phyloP scores from a whole-genome alignment of 805 yeast species.

The Clavispora phyllophila region DNA sequence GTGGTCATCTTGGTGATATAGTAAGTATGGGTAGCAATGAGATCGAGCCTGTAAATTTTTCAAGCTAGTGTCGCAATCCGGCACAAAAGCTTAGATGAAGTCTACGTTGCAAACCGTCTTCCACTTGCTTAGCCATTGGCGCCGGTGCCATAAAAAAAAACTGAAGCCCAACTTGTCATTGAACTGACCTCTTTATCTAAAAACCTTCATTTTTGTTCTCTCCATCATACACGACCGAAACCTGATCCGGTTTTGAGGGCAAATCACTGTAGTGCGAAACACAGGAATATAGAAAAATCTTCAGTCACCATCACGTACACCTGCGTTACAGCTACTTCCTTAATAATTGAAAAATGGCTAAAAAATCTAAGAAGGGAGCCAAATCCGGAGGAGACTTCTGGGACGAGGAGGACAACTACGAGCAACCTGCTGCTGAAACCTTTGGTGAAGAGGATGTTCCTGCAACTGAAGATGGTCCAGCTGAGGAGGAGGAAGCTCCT shows the following conservation, averaged over 20 bases:
- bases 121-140: background rate
- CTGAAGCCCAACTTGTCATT: too few species aligned
- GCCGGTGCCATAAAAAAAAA: too few species aligned
- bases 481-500: conserved; percentile 6
- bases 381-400: conserved; percentile 68
- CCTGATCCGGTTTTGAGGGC: background rate
- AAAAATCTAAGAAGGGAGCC: conserved; percentile 51
- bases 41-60: background rate
- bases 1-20: conserved; percentile 34
- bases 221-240: too few species aligned
- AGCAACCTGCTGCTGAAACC: conserved; percentile 34
- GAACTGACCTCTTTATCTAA: too few species aligned
- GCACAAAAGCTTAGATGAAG: background rate
- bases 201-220: too few species aligned
- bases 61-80: background rate
- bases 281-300: conserved; percentile 13
- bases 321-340: background rate
- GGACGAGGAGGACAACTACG: conserved; percentile 65
- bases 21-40: background rate
- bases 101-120: background rate
- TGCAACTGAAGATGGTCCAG: conserved; percentile 2
- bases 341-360: conserved; percentile 28
- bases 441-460: conserved; percentile 25
- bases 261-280: background rate
- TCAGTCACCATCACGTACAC: conserved; percentile 2